A percentile compares a stretch with the other conserved stretches of the same genome.
These are phyloP conservation scores for Maudiozyma humilis DNA, from an alignment of 1,139 yeast genomes.

Conservation along the genomic window DNA sequence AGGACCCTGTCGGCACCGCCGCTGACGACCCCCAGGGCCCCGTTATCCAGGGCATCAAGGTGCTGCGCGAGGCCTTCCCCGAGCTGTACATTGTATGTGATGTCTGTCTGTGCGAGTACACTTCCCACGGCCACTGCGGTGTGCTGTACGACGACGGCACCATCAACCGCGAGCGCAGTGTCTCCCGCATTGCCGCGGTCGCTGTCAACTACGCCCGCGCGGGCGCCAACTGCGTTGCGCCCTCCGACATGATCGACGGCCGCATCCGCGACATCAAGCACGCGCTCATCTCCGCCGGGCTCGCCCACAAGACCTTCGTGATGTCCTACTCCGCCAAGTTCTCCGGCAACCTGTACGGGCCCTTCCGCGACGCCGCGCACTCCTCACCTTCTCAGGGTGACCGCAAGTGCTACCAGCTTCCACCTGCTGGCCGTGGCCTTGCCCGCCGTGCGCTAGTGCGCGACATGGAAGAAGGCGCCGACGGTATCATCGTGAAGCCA, in stretches of 20 bases:
- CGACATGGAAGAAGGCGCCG: constrained; percentile 90
- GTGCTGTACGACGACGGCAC: constrained; percentile 78
- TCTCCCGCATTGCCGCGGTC: constrained; percentile 81
- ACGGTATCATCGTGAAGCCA: constrained; percentile 93
- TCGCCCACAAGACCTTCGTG: constrained; percentile 81
- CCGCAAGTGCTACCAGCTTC: constrained; percentile 86
- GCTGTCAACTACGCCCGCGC: constrained; percentile 94
- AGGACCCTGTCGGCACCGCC: constrained; percentile 75
- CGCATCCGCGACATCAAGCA: constrained; percentile 79
- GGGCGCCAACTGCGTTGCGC: constrained; percentile 94
- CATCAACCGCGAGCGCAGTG: constrained; percentile 66
- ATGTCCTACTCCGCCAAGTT: constrained; percentile 95
- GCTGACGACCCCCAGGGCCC: constrained; percentile 98
- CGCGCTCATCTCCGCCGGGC: constrained; percentile 72
- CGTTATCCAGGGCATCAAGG: constrained; percentile 69
- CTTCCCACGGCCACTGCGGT: constrained; percentile 97
- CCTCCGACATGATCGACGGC: constrained; percentile 97
- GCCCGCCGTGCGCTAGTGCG: constrained; percentile 86
- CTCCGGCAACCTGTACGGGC: constrained; percentile 87
- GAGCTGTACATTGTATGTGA: constrained; percentile 83
- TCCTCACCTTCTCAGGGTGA: constrained; percentile 87
- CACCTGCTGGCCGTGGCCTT: constrained; percentile 85
- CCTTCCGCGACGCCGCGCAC: constrained; percentile 96
- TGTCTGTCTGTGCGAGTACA: constrained; percentile 94
- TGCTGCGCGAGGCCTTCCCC: constrained; percentile 60